phyloP scores from a whole-genome alignment of 75 land plant genomes.

The Cupressus sempervirens region DNA sequence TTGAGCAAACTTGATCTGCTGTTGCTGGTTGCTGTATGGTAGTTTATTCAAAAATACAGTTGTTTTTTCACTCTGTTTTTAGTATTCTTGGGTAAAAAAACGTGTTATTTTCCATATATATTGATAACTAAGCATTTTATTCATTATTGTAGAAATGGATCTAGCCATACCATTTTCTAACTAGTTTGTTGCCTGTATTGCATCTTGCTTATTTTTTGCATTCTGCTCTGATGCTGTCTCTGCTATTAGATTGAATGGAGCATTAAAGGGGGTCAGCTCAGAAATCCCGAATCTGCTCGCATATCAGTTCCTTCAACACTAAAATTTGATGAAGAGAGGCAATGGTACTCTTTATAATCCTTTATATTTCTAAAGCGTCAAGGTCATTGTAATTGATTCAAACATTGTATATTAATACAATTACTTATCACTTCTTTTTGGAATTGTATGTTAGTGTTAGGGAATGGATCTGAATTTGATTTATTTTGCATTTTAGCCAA shows the following conservation, averaged over 20 bases:
- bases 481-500: neutral
- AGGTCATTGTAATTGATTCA: neutral
- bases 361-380: neutral
- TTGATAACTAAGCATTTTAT: too few relatives aligned
- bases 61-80: too few relatives aligned
- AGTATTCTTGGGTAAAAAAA: too few relatives aligned
- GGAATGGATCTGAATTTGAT: neutral
- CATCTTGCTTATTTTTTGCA: neutral
- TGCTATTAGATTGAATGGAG: slow-evolving; percentile 83
- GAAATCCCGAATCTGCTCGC: slow-evolving; percentile 94
- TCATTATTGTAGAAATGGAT: neutral
- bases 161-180: neutral
- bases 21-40: too few relatives aligned
- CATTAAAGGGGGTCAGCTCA: slow-evolving; percentile 83
- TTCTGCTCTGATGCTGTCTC: neutral
- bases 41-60: too few relatives aligned
- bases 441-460: neutral
- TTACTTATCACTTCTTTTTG: neutral
- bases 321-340: slow-evolving; percentile 61
- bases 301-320: slow-evolving; percentile 83
- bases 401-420: neutral
- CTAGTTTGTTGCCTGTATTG: neutral
- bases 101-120: too few relatives aligned
- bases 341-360: slow-evolving; percentile 49
- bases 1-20: too few relatives aligned